Evolutionary conservation across 108 stramenopile species (phyloP).

Genomic region (Pseudonitzschia delicatissima): DNA sequence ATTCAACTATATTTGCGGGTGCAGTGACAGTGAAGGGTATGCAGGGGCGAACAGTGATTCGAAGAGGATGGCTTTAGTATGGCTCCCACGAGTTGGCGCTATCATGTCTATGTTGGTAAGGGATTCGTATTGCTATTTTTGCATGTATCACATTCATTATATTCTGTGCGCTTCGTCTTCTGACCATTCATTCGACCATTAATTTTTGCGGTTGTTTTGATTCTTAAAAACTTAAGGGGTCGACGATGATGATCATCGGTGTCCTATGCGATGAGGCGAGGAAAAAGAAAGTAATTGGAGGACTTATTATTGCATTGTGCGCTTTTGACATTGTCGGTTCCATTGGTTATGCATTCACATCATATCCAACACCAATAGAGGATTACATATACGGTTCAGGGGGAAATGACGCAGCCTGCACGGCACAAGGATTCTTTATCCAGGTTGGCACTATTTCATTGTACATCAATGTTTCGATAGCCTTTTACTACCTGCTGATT

Average conservation of each 20-base stretch:
- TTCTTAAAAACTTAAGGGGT: neutral
- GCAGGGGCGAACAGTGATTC: neutral
- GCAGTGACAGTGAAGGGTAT: neutral
- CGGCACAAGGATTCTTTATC: constrained; percentile 16
- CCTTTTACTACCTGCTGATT: constrained; percentile 22
- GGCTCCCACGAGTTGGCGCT: constrained; percentile 11
- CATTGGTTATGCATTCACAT: constrained; percentile 1
- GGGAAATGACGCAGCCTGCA: constrained; percentile 10
- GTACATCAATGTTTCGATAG: constrained; percentile 20
- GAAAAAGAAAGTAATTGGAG: constrained; percentile 3
- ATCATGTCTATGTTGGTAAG: constrained; percentile 8
- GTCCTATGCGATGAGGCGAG: neutral
- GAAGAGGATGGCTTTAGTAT: neutral
- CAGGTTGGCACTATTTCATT: constrained; percentile 15
- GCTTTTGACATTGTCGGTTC: constrained; percentile 7
- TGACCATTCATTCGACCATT: no score
- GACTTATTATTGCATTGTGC: constrained; percentile 6
- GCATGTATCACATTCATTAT: neutral
- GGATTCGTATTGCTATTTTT: neutral
- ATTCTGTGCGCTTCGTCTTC: no score
- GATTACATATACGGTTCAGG: neutral
- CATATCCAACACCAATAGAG: neutral
- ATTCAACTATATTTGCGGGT: neutral
- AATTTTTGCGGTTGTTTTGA: no score
- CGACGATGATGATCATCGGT: neutral